Base-by-base conservation (phyloP, 805 yeast genomes). In the Myxozyma neglecta region DNA sequence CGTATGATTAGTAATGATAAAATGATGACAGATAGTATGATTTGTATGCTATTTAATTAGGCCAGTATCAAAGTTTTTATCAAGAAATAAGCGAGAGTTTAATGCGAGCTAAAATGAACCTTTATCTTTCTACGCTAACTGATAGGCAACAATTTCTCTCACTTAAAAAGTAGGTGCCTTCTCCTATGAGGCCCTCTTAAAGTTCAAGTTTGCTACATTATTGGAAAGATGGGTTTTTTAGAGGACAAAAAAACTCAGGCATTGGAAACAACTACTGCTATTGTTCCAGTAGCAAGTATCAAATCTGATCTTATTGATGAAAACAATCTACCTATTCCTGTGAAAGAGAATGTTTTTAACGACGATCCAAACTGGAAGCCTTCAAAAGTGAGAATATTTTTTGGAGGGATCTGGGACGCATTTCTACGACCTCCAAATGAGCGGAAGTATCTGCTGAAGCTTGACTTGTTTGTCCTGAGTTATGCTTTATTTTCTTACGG, bases 401-500 rank as follows among this genome's bases (percentile, higher is more conserved):
- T 49, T 14, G 65, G 66, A 18, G 16, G 20, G 13, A n/a, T 62
- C 18, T 62, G 66, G 66, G 66, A 62, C 44, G 32, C 60, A 20
- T 56, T 62, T 40, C 8, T 34, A 32, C 37, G 68, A 57, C 69
- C 73, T 8, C 57, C 62, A 32, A 70, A 70, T 2, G 75, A 73
- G 63, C 71, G 70, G 51, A 70, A 67, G 53, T 65, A 76, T 24
- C 59, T 76, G 20, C 55, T 74, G 57, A 76, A 76, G 59, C 64
- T 75, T 8, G 79, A 76, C 57, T 65, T 70, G 61, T 63, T 71
- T 43, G 56, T 76, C 14, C 69, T 76, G 34, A 58, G 68, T 3
- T 76, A 74, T 47, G 69, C 73, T 18, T 72, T 77, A 61, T 57
- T 70, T 24, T 73, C 79, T 7, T 77, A 75, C 66, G 78, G 77